Conservation (phyloP, 352 stramenopile species). For the Aphanomyces stellatus region DNA sequence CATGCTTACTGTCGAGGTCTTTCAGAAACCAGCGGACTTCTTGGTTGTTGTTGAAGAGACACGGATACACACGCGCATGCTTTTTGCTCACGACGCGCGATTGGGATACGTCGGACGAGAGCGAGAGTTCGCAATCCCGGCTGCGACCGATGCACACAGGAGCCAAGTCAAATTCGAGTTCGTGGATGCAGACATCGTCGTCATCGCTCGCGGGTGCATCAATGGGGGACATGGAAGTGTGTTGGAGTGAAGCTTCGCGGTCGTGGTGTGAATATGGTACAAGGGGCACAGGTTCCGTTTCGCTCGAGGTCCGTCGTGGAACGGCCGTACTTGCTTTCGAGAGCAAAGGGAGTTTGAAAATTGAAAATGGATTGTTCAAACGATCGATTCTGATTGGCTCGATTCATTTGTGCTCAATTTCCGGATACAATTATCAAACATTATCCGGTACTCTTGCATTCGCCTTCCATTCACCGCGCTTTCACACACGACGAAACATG, state of each 20-base stretch:
- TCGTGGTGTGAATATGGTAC: too few relatives aligned
- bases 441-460: neutral
- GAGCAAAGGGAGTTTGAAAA: neutral
- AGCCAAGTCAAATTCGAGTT: constrained; percentile 4
- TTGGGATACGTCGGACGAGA: constrained; percentile 5
- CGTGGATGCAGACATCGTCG: too few relatives aligned
- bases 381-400: neutral
- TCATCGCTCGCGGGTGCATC: too few relatives aligned
- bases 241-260: too few relatives aligned
- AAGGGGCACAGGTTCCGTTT: too few relatives aligned
- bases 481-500: neutral
- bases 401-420: neutral
- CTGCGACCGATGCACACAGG: constrained; percentile 17
- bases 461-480: neutral
- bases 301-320: neutral
- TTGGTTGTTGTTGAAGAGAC: constrained; percentile 16
- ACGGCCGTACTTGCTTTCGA: neutral
- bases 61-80: constrained; percentile 16
- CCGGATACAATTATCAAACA: neutral
- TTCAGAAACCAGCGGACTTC: constrained; percentile 52
- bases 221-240: too few relatives aligned
- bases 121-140: constrained; percentile 18
- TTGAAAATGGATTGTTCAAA: neutral
- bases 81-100: constrained; percentile 18
- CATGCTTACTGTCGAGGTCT: constrained; percentile 73